A percentile compares a stretch with the other conserved stretches of the same genome.
These are phyloP conservation scores for Picea sitchensis DNA, from an alignment of 75 land plant genomes.

Conservation along the genomic window DNA sequence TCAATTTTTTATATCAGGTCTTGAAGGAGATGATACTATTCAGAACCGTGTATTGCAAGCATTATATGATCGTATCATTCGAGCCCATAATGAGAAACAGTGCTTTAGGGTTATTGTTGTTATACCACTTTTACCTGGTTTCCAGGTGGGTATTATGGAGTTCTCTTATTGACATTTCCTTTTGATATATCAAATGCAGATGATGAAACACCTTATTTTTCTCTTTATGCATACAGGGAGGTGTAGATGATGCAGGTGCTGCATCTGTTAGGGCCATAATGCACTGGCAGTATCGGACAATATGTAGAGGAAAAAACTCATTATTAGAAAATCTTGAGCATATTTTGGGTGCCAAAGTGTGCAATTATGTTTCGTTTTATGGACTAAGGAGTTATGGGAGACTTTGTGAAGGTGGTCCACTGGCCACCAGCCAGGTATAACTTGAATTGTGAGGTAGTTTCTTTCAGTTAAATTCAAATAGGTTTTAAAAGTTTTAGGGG, in stretches of 20 bases:
- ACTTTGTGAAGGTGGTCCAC: constrained; percentile 73
- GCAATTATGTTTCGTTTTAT: constrained; percentile 91
- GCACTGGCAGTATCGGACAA: constrained; percentile 99
- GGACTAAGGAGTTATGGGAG: constrained; percentile 86
- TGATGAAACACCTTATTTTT: not conserved
- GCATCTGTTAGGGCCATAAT: constrained; percentile 97
- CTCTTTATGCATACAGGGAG: constrained; percentile 48
- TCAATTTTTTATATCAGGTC: constrained; percentile 98
- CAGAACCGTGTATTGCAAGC: constrained; percentile 85
- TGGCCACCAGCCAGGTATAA: constrained; percentile 76
- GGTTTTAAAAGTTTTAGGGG: not conserved
- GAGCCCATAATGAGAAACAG: constrained; percentile 80
- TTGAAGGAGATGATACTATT: constrained; percentile 80
- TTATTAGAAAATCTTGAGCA: constrained; percentile 69
- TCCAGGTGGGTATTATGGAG: constrained; percentile 57
- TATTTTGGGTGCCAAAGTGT: constrained; percentile 62
- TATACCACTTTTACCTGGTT: constrained; percentile 90
- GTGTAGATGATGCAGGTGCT: constrained; percentile 95
- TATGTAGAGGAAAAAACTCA: constrained; percentile 79
- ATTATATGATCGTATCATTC: constrained; percentile 70
- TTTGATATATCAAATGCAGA: not conserved
- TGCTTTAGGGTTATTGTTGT: constrained; percentile 87
- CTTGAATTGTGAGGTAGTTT: not conserved
- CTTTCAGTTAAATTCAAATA: not conserved
- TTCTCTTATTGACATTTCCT: not conserved